These are phyloP conservation scores for Leccinum subgranulosum DNA, from an alignment of 768 basidiomycete species.

Conservation along the genomic window DNA sequence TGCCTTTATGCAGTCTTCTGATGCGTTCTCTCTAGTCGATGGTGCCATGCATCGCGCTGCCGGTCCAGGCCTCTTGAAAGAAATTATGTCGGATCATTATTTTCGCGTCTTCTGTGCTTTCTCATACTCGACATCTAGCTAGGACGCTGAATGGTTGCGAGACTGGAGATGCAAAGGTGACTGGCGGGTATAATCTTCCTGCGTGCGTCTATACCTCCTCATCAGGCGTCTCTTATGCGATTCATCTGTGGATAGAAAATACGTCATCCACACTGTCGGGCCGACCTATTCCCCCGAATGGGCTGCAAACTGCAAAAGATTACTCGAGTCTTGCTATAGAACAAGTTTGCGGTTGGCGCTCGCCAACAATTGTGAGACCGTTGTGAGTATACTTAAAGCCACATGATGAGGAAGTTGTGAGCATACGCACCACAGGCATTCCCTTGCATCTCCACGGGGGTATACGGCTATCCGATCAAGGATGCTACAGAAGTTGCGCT, in stretches of 20 bases:
- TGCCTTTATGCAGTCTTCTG: background rate
- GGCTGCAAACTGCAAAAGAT: constrained; percentile 43
- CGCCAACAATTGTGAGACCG: constrained; percentile 55
- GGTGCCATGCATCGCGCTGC: constrained; percentile 81
- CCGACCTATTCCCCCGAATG: constrained; percentile 51
- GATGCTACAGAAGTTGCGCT: constrained; percentile 74
- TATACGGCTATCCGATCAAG: constrained; percentile 74
- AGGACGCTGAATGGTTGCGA: constrained; percentile 61
- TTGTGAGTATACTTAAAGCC: constrained; percentile 42
- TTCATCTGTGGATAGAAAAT: constrained; percentile 40
- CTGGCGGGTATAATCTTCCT: constrained; percentile 71
- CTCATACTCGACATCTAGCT: constrained; percentile 53
- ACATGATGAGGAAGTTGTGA: background rate
- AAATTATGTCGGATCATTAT: constrained; percentile 49
- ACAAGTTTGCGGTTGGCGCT: constrained; percentile 60
- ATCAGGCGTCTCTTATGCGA: background rate
- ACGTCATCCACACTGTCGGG: constrained; percentile 82
- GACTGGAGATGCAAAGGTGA: constrained; percentile 77
- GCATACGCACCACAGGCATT: constrained; percentile 54
- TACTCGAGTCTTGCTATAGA: constrained; percentile 67
- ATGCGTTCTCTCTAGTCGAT: constrained; percentile 61
- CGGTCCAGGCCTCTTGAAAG: constrained; percentile 57
- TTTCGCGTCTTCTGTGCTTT: background rate
- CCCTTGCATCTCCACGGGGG: constrained; percentile 74
- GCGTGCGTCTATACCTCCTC: constrained; percentile 48